Conservation (phyloP, 2,329 filamentous ascomycete species). For the Epicoccum nigrum region DNA sequence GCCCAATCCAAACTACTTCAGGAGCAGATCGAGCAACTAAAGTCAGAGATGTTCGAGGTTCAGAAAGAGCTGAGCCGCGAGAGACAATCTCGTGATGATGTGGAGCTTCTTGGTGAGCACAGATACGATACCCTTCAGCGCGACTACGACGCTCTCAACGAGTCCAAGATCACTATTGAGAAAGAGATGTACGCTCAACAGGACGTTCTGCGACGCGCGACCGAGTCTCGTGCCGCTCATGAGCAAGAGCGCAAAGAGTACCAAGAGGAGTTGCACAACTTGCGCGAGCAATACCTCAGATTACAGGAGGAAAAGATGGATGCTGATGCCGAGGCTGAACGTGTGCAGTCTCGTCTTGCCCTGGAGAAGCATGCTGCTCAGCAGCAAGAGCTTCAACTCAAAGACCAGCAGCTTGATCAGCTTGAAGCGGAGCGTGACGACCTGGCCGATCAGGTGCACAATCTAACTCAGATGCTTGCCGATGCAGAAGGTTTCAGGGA, state of each 20-base stretch:
- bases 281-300: slow-evolving; percentile 82
- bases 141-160: slow-evolving; percentile 85
- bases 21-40: slow-evolving; percentile 84
- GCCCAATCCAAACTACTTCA: slow-evolving; percentile 87
- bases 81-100: slow-evolving; percentile 91
- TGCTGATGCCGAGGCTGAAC: slow-evolving; percentile 80
- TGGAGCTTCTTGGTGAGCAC: slow-evolving; percentile 87
- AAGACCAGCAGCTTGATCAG: slow-evolving; percentile 75
- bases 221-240: slow-evolving; percentile 77
- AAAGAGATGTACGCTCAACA: slow-evolving; percentile 97
- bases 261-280: slow-evolving; percentile 79
- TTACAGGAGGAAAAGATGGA: slow-evolving; percentile 85
- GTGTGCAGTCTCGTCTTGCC: slow-evolving; percentile 76
- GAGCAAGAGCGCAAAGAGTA: slow-evolving; percentile 91
- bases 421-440: slow-evolving; percentile 79
- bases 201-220: slow-evolving; percentile 84
- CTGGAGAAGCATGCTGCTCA: slow-evolving; percentile 80
- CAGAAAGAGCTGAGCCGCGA: slow-evolving; percentile 91
- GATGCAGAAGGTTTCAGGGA: slow-evolving; percentile 88
- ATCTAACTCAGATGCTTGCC: slow-evolving; percentile 83
- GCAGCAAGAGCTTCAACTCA: slow-evolving; percentile 79
- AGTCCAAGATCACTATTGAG: slow-evolving; percentile 95
- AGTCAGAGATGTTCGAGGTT: slow-evolving; percentile 80
- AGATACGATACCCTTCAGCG: slow-evolving; percentile 82
- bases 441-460: slow-evolving; percentile 80